Evolutionary conservation across 1,284 basidiomycete genomes (phyloP), one percentile per base, ranked within the genome.

Genomic region (Pterula multifida): DNA sequence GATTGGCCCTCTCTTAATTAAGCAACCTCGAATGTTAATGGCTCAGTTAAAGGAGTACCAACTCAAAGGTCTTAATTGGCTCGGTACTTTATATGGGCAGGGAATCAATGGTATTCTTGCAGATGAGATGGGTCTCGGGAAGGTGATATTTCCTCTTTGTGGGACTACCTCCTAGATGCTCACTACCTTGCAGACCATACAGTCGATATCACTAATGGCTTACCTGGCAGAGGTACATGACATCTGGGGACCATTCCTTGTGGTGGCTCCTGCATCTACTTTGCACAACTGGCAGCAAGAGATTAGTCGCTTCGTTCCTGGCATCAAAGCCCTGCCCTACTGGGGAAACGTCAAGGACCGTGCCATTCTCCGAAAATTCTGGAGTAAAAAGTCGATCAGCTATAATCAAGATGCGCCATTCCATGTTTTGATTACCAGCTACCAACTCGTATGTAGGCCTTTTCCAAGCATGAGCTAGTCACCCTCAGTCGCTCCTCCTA

Each of bases 221-320:
- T 96, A 98, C 67, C 81, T 99, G 19, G 95, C 96, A 6, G 96
- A 98, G 68, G 84, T 85, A 1, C 96, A 98, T 65, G 90, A 98
- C 62, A 96, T 98, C 54, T 99, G 96, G 96, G 96, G 96, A 0
- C 96, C 96, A 15, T 98, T 99, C 75, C 77, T 99, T n/a, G 94
- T 99, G 52, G 96, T 99, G 48, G 93, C 96, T 1, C 96, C 96
- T 1, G 89, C 94, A 1, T 98, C 95, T 3, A 99, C 96, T 0
- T 71, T 99, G 55, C 96, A 98, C 68, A 98, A 98, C 63, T 99
- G 96, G 96, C 95, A 98, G 65, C 96, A 98, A 63, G 96, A 99
- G 67, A 79, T 98, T 53, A 88, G 90, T 24, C 85, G 91, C 25
- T 99, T 99, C 64, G 92, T 97, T 2, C 96, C 96, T 22, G 75